phyloP scores from a whole-genome alignment of 2,329 filamentous ascomycete species.

The Didymella lethalis region DNA sequence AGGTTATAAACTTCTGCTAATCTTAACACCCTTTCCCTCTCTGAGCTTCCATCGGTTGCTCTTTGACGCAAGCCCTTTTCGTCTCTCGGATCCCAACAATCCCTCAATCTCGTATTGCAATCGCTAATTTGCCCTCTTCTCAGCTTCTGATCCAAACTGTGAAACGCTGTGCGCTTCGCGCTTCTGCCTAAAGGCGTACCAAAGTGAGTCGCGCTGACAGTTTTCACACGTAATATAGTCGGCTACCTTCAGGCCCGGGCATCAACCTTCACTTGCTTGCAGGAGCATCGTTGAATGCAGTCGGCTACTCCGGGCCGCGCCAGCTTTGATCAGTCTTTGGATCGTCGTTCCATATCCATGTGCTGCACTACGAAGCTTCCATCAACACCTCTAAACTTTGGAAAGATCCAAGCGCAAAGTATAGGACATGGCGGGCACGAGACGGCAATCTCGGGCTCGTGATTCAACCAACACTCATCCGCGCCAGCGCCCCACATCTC shows the following conservation, averaged over 20 bases:
- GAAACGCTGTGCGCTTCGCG: conserved; percentile 3
- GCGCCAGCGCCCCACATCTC: conserved; percentile 24
- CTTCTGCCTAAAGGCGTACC: conserved; percentile 1
- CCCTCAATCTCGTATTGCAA: conserved; percentile 18
- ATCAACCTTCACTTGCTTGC: not conserved
- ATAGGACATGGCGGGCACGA: conserved; percentile 35
- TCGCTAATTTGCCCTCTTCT: conserved; percentile 10
- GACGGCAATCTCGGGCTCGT: conserved; percentile 33
- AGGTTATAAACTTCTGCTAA: conserved; percentile 40
- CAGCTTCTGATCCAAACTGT: conserved; percentile 6
- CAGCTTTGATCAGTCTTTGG: conserved; percentile 1
- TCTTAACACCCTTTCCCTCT: conserved; percentile 30
- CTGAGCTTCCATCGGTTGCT: conserved; percentile 23
- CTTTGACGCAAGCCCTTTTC: conserved; percentile 19
- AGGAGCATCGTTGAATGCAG: not conserved
- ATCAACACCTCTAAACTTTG: conserved; percentile 2
- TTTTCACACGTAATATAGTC: conserved; percentile 7
- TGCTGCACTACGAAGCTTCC: conserved; percentile 8
- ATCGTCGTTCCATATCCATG: conserved; percentile 19
- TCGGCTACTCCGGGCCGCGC: conserved; percentile 5
- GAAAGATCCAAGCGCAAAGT: not conserved
- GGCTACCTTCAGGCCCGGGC: not conserved
- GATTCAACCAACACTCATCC: conserved; percentile 25
- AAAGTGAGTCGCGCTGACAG: conserved; percentile 5
- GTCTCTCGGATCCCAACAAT: conserved; percentile 20